phyloP scores from a whole-genome alignment of 2,329 filamentous ascomycete genomes.

The Dactylellina parvicollis region DNA sequence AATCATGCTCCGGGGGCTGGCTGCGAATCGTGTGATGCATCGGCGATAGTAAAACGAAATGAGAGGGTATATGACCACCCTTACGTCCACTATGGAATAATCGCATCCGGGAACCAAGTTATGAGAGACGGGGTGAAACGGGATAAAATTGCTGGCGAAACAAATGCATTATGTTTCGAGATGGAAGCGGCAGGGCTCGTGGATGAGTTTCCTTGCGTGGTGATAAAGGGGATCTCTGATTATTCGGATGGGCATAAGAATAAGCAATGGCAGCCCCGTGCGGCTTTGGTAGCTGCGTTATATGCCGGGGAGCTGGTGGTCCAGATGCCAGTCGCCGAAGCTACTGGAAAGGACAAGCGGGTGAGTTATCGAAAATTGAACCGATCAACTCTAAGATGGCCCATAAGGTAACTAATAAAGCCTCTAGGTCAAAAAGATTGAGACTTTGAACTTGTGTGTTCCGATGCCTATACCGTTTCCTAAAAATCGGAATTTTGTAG shows the following conservation, averaged over 20 bases:
- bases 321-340: too few species aligned
- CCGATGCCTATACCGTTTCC: too few species aligned
- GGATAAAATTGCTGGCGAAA: slow-evolving; percentile 4
- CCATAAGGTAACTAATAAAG: too few species aligned
- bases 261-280: slow-evolving; percentile 3
- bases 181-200: too few species aligned
- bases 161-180: slow-evolving; percentile 1
- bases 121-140: slow-evolving; percentile 11
- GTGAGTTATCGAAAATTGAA: too few species aligned
- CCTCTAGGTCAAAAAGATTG: too few species aligned
- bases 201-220: too few species aligned
- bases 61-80: too few species aligned
- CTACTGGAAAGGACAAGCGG: too few species aligned
- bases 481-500: too few species aligned
- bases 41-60: neutral
- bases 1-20: neutral
- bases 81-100: slow-evolving; percentile 3
- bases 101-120: slow-evolving; percentile 16
- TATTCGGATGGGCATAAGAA: slow-evolving; percentile 15
- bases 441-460: too few species aligned
- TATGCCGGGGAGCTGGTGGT: slow-evolving; percentile 9
- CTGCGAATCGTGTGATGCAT: neutral
- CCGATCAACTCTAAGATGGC: too few species aligned
- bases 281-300: neutral
- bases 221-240: slow-evolving; percentile 9